phyloP scores from a whole-genome alignment of 768 basidiomycete species.

The Suillus subaureus region DNA sequence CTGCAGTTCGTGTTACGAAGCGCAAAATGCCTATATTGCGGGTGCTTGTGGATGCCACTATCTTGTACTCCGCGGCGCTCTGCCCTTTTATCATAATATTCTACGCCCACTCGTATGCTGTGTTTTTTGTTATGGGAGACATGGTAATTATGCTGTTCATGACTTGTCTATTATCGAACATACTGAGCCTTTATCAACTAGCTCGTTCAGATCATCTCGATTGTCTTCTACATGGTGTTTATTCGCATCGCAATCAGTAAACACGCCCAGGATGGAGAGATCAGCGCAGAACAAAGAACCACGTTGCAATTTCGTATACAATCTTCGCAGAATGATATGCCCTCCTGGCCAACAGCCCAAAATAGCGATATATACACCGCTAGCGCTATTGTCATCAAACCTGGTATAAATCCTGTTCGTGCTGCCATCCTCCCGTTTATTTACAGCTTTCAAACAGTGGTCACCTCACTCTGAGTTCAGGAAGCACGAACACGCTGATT shows the following conservation, averaged over 20 bases:
- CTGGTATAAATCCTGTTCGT: background rate
- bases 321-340: background rate
- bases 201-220: constrained; percentile 42
- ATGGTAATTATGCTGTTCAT: constrained; percentile 28
- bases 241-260: constrained; percentile 34
- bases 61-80: constrained; percentile 39
- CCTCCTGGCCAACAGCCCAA: background rate
- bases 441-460: too few species aligned
- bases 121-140: constrained; percentile 37
- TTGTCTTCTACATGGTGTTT: constrained; percentile 47
- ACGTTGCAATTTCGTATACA: background rate
- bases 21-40: constrained; percentile 20
- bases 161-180: background rate
- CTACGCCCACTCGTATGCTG: constrained; percentile 30
- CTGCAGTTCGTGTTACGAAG: background rate
- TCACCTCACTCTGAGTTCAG: too few species aligned
- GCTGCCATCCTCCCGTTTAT: too few species aligned
- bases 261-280: background rate
- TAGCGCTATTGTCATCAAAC: background rate
- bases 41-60: constrained; percentile 40
- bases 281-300: background rate
- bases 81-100: constrained; percentile 31
- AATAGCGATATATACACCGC: background rate
- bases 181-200: constrained; percentile 13
- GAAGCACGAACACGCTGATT: too few species aligned